A percentile compares a stretch with the other conserved stretches of the same genome.
These are phyloP conservation scores for Oryza rufipogon DNA, from an alignment of 176 grass and related monocot genomes.

Conservation along the genomic window DNA sequence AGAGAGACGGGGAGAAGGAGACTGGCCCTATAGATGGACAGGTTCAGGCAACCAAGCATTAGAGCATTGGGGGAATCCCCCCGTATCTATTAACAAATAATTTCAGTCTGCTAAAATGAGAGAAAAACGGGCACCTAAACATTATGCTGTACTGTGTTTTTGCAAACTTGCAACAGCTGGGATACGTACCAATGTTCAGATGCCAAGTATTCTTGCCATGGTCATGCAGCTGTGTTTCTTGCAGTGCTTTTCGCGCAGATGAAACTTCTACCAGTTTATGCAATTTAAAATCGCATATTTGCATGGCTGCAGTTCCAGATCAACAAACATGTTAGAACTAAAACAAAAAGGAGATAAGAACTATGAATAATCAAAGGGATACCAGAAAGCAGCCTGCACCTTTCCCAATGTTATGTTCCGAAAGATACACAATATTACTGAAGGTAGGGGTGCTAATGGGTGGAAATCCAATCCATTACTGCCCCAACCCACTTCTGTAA, in stretches of 20 bases:
- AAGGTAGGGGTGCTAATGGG: too few relatives aligned
- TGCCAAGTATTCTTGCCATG: neutral
- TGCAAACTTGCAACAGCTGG: neutral
- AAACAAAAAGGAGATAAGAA: neutral
- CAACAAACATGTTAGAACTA: neutral
- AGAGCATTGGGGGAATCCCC: neutral
- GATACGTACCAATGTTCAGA: neutral
- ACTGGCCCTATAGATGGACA: neutral
- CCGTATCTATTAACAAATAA: neutral
- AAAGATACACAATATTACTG: neutral
- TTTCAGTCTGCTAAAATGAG: neutral
- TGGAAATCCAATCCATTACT: too few relatives aligned
- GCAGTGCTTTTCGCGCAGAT: neutral
- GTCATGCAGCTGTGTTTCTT: neutral
- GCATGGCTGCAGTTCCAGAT: constrained; percentile 13
- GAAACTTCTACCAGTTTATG: constrained; percentile 1
- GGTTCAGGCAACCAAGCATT: neutral
- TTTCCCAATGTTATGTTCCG: neutral
- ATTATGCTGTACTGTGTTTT: neutral
- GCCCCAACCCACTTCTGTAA: too few relatives aligned
- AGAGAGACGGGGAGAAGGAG: too few relatives aligned
- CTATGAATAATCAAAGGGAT: neutral
- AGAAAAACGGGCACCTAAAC: neutral
- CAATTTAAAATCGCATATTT: constrained; percentile 9
- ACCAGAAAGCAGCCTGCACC: neutral